phyloP scores from a whole-genome alignment of 345 rosid genomes.

The Corchorus olitorius region DNA sequence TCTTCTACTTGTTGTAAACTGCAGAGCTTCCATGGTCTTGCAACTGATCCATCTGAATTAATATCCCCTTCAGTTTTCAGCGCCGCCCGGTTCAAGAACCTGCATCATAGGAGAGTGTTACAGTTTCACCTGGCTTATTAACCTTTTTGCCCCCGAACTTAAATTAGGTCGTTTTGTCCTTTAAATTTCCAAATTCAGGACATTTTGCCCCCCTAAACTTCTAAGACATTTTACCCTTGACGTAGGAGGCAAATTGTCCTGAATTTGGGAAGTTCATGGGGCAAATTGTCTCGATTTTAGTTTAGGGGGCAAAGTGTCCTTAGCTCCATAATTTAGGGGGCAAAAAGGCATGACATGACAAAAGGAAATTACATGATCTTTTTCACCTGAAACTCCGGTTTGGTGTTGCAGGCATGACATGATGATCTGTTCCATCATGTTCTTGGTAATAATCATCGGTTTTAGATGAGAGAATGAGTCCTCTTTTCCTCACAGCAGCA shows the following conservation, averaged over 20 bases:
- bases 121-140: neutral
- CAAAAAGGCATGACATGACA: too few species aligned
- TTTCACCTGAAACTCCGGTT: slow-evolving; percentile 33
- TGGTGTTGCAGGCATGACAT: neutral
- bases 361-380: neutral
- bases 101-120: slow-evolving; percentile 13
- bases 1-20: slow-evolving; percentile 53
- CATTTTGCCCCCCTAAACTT: too few species aligned
- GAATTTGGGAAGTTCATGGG: too few species aligned
- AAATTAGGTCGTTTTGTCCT: too few species aligned
- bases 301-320: too few species aligned
- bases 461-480: neutral
- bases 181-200: too few species aligned
- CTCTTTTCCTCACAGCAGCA: slow-evolving; percentile 28
- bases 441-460: slow-evolving; percentile 26
- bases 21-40: slow-evolving; percentile 51
- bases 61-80: slow-evolving; percentile 12
- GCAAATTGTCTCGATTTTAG: too few species aligned
- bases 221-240: too few species aligned
- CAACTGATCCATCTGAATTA: slow-evolving; percentile 24
- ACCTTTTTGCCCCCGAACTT: too few species aligned
- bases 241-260: too few species aligned
- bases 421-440: neutral
- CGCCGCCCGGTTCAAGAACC: slow-evolving; percentile 38
- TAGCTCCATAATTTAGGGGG: too few species aligned